phyloP scores from a whole-genome alignment of 495 filamentous ascomycete genomes.

The Cairneyella variabilis region DNA sequence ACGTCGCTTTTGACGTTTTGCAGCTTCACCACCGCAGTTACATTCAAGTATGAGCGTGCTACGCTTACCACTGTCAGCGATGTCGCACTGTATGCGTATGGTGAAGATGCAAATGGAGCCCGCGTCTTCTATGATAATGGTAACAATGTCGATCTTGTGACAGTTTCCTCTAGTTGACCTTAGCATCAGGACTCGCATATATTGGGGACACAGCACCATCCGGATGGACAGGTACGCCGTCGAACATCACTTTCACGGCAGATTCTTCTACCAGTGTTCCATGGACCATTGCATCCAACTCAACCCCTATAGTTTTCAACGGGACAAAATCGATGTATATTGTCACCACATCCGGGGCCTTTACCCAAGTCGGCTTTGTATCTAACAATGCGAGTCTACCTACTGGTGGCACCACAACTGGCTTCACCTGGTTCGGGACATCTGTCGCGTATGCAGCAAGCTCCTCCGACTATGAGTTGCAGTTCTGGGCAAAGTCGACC shows the following conservation, averaged over 20 bases:
- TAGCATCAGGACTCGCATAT: conserved; percentile 17
- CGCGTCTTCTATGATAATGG: conserved; percentile 18
- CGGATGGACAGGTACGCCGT: neutral
- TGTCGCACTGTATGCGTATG: conserved; percentile 16
- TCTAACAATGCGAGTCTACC: conserved; percentile 8
- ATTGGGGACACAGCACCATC: neutral
- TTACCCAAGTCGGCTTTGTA: conserved; percentile 14
- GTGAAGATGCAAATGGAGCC: conserved; percentile 13
- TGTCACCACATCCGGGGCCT: conserved; percentile 1
- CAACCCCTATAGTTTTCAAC: conserved; percentile 12
- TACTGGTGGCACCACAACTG: conserved; percentile 6
- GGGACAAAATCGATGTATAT: conserved; percentile 14
- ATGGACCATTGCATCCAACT: conserved; percentile 11
- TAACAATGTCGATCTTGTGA: neutral
- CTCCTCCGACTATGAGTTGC: conserved; percentile 1
- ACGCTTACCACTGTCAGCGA: conserved; percentile 4
- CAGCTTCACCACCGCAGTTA: too few species aligned
- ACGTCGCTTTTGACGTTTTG: too few species aligned
- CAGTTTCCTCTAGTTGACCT: neutral
- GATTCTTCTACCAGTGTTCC: conserved; percentile 1
- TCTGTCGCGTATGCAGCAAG: conserved; percentile 17
- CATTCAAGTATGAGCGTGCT: too few species aligned
- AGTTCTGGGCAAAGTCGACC: conserved; percentile 9
- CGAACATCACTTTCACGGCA: conserved; percentile 12
- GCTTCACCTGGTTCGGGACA: conserved; percentile 18